These are phyloP conservation scores for Lithospermum erythrorhizon DNA, from an alignment of 257 asterid genomes.

Conservation along the genomic window DNA sequence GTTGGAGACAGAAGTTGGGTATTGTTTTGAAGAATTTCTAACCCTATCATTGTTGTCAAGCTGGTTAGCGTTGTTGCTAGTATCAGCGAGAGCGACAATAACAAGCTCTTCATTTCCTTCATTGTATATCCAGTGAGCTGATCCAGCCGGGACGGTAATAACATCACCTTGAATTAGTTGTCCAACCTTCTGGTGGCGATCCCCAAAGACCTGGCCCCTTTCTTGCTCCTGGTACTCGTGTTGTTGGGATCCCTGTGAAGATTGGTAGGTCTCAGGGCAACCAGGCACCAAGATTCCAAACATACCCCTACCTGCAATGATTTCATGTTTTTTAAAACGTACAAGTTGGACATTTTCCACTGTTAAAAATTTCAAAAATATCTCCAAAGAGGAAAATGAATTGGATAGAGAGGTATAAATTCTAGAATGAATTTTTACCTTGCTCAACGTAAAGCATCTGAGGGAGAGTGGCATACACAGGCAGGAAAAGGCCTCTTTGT, in stretches of 20 bases:
- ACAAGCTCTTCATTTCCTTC: too few relatives aligned
- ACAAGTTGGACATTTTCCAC: neutral
- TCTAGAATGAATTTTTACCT: slow-evolving; percentile 21
- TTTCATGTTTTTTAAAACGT: neutral
- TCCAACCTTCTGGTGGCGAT: too few relatives aligned
- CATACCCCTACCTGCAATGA: slow-evolving; percentile 36
- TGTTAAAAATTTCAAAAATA: too few relatives aligned
- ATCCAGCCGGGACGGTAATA: too few relatives aligned
- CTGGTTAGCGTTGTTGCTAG: too few relatives aligned
- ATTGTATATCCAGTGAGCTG: too few relatives aligned
- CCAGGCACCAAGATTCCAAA: slow-evolving; percentile 13
- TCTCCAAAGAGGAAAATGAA: too few relatives aligned
- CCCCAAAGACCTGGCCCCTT: slow-evolving; percentile 18
- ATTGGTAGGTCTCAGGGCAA: slow-evolving; percentile 36
- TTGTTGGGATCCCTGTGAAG: slow-evolving; percentile 23
- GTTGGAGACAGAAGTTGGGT: too few relatives aligned
- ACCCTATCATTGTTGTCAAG: too few relatives aligned
- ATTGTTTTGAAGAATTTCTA: neutral
- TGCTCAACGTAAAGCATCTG: slow-evolving; percentile 29
- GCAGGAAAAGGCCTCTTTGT: slow-evolving; percentile 31
- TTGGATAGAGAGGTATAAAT: neutral
- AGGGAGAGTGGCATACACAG: slow-evolving; percentile 43
- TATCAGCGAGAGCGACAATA: too few relatives aligned
- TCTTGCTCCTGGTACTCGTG: slow-evolving; percentile 7
- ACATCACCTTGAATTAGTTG: too few relatives aligned